A percentile compares a stretch with the other conserved stretches of the same genome.
phyloP scores from a whole-genome alignment of 495 filamentous ascomycete genomes.

The Aspergillus homomorphus region DNA sequence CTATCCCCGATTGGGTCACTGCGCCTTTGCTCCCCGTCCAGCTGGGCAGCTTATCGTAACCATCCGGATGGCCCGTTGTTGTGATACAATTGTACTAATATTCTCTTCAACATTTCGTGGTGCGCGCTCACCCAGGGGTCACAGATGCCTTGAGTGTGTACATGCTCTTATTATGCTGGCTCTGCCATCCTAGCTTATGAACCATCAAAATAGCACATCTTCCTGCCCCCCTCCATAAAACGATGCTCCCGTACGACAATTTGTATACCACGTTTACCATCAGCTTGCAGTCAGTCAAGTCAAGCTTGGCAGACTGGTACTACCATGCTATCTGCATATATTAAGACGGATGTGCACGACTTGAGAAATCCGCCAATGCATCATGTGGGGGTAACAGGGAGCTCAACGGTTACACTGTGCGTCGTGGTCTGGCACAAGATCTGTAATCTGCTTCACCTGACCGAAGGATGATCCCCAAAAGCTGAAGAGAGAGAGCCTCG shows the following conservation, averaged over 20 bases:
- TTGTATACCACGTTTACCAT: background rate
- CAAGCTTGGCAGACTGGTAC: background rate
- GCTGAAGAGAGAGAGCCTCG: too few species aligned
- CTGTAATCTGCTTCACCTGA: background rate
- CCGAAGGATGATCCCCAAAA: background rate
- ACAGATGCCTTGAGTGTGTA: too few species aligned
- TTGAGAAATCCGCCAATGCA: background rate
- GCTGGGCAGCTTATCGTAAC: too few species aligned
- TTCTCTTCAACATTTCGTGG: too few species aligned
- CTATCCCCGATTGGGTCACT: too few species aligned
- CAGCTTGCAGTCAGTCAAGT: background rate
- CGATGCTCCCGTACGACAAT: background rate
- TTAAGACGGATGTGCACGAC: background rate
- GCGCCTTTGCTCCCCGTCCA: too few species aligned
- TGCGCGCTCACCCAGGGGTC: too few species aligned
- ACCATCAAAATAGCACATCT: background rate
- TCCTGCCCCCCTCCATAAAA: background rate
- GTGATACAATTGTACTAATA: too few species aligned
- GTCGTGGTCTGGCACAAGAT: background rate
- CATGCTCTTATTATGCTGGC: background rate
- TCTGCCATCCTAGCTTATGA: background rate
- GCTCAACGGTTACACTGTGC: conserved; percentile 1
- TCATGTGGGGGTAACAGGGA: background rate
- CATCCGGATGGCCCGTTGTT: too few species aligned
- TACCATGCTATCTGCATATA: background rate